phyloP scores from a whole-genome alignment of 495 filamentous ascomycete genomes.

The Halenospora varia region DNA sequence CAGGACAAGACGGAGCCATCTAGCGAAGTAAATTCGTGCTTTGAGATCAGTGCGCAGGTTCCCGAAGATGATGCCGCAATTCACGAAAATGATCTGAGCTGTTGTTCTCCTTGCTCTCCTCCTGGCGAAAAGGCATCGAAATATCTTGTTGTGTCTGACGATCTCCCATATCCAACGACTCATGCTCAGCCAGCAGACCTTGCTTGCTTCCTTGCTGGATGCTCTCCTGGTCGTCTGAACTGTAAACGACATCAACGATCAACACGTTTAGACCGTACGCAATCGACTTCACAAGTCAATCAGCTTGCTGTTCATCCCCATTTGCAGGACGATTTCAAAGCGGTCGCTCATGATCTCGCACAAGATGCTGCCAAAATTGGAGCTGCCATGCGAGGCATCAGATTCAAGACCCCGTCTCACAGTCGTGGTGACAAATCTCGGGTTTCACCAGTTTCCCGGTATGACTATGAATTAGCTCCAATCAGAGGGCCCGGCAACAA shows the following conservation, averaged over 20 bases:
- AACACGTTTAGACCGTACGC: background rate
- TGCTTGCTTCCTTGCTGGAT: conserved; percentile 19
- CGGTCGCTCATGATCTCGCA: background rate
- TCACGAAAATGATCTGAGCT: conserved; percentile 11
- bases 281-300: background rate
- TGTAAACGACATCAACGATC: conserved; percentile 7
- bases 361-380: background rate
- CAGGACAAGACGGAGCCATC: conserved; percentile 5
- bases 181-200: conserved; percentile 7
- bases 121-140: conserved; percentile 9
- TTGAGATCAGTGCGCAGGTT: conserved; percentile 7
- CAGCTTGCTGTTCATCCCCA: background rate
- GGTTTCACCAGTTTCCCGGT: background rate
- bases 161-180: background rate
- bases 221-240: conserved; percentile 8
- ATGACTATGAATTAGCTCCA: background rate
- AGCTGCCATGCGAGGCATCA: background rate
- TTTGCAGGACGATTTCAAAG: background rate
- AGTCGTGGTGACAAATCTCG: background rate
- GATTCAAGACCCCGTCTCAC: background rate
- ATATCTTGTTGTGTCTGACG: background rate
- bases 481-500: background rate
- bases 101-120: conserved; percentile 16
- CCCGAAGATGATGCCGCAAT: conserved; percentile 9
- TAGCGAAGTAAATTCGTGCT: conserved; percentile 13